Evolutionary conservation across 1,139 yeast genomes (phyloP).

Genomic region (Zygosaccharomyces sapae): DNA sequence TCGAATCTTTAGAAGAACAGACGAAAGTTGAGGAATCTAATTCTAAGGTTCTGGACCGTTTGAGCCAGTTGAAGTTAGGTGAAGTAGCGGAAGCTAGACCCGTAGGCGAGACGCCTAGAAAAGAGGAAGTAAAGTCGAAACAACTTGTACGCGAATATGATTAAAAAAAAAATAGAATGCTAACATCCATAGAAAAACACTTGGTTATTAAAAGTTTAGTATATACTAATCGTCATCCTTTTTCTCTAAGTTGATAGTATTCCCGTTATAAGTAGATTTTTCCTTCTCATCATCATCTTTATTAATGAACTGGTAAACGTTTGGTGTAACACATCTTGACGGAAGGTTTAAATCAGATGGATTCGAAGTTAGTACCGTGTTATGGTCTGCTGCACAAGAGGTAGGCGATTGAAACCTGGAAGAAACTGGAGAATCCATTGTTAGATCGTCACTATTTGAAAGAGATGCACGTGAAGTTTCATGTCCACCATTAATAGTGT

Average conservation of each 20-base stretch:
- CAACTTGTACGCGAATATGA: constrained; percentile 7
- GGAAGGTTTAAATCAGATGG: constrained; percentile 24
- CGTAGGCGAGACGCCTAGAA: background rate
- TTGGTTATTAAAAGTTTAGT: background rate
- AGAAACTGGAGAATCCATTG: constrained; percentile 22
- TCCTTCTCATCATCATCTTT: constrained; percentile 33
- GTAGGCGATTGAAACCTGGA: constrained; percentile 31
- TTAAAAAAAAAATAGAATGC: background rate
- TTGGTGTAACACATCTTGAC: constrained; percentile 33
- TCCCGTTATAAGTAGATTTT: constrained; percentile 46
- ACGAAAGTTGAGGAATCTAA: constrained; percentile 13
- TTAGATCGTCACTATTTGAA: constrained; percentile 3
- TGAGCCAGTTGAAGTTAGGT: constrained; percentile 7
- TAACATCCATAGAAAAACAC: constrained; percentile 1
- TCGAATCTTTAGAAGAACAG: constrained; percentile 42
- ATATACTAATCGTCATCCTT: constrained; percentile 18
- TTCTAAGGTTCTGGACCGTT: constrained; percentile 7
- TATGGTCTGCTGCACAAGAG: constrained; percentile 23
- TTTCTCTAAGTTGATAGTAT: constrained; percentile 43
- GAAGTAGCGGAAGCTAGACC: background rate
- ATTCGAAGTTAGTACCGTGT: constrained; percentile 11
- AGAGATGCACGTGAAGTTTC: constrained; percentile 4
- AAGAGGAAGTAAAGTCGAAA: background rate
- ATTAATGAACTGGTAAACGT: constrained; percentile 27
- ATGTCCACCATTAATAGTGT: background rate